phyloP scores from a whole-genome alignment of 169 alveolate genomes.

The Eimeria sp. region DNA sequence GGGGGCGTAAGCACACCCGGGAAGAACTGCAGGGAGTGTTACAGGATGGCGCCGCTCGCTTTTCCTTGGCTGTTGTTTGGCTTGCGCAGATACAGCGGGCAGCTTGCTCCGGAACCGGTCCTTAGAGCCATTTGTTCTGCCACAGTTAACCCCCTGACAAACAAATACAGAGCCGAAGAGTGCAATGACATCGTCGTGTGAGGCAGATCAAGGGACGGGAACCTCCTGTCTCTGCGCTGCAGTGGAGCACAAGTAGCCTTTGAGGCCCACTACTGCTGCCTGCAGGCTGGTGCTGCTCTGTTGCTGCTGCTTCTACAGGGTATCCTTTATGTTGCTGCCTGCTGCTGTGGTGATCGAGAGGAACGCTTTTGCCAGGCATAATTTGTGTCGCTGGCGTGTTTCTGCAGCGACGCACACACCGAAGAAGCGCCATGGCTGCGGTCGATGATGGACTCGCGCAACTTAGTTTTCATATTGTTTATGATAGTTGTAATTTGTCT shows the following conservation, averaged over 20 bases:
- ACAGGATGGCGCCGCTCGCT: neutral
- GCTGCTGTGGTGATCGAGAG: neutral
- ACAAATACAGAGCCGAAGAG: slow-evolving; percentile 70
- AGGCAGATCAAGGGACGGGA: neutral
- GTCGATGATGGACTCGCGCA: slow-evolving; percentile 66
- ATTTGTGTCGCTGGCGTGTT: neutral
- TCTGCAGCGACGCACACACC: slow-evolving; percentile 75
- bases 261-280: neutral
- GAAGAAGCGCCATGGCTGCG: slow-evolving; percentile 77
- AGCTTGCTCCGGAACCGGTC: slow-evolving; percentile 71
- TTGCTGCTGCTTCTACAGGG: neutral
- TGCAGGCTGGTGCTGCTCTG: neutral
- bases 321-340: neutral
- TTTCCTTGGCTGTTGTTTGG: neutral
- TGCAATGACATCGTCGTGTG: slow-evolving; percentile 73
- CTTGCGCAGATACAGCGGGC: slow-evolving; percentile 61
- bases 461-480: slow-evolving; percentile 41
- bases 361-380: neutral
- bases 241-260: slow-evolving; percentile 3
- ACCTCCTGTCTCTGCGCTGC: neutral
- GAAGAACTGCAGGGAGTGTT: neutral
- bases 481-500: slow-evolving; percentile 43
- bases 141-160: slow-evolving; percentile 33
- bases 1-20: neutral
- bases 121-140: slow-evolving; percentile 76